Evolutionary conservation across 2,329 filamentous ascomycete species (phyloP), one percentile per base, ranked within the genome.

Genomic region (Trichophyton benhamiae): DNA sequence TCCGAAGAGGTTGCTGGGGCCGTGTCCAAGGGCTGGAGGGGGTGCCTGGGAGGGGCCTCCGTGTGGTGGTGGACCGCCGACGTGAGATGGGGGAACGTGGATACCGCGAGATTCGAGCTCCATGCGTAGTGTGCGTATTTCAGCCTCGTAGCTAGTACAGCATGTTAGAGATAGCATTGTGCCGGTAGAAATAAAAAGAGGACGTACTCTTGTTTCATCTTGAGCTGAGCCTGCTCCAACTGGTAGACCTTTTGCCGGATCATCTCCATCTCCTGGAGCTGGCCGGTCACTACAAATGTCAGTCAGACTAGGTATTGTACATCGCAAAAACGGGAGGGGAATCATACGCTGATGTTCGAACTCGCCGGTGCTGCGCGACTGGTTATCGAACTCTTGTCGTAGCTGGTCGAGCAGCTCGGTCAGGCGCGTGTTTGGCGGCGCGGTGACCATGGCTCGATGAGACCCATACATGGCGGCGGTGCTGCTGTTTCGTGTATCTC

Each of bases 211-310:
- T 86, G 82, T 79, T 97, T 97, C 71, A 96, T 85, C 60, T 83
- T 84, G 69, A 92, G 82, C 71, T 97, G 94, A 57, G 87, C 84
- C 72, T 95, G 91, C 75, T 99, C 94, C 74, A 99, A 85, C 68
- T 89, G 84, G 71, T 90, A 96, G 63, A 99, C 89, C 76, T 96
- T 96, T 72, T 91, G 87, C 65, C 91, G 83, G 58, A 99, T 90
- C 70, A 96, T 83, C 72, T 96, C 89, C 82, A 97, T 94, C 77
- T 99, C 94, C 70, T 92, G 87, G 66, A 96, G 87, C 74, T 99
- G 94, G 58, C 86, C 84, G 62, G 89, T 86, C 72, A 97, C 94
- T 96, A 74, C 15, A n/a, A 33, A 13, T 44, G 41, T 41, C 55
- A 58, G 33, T 44, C 41, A 6, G 17, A 5, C 30, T 27, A 58